Conservation (phyloP, 2,329 filamentous ascomycete species). For the Cephalotrichum gorgonifer region DNA sequence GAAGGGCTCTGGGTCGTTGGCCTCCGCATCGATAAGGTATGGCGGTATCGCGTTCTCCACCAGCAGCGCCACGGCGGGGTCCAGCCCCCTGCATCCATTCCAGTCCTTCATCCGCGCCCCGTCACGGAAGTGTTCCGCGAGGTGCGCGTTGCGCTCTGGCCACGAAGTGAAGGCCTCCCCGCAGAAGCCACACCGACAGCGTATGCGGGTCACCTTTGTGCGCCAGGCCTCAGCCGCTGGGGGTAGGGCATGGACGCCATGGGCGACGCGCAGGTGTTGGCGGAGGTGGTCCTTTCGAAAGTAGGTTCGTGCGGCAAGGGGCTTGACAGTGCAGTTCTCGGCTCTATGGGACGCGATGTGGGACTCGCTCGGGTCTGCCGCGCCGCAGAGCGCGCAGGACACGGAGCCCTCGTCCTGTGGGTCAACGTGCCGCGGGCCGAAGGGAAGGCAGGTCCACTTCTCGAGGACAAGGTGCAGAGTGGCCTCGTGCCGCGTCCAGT, state of each 20-base stretch:
- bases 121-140: slow-evolving; percentile 27
- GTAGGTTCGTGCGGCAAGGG: slow-evolving; percentile 29
- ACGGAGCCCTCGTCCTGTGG: slow-evolving; percentile 26
- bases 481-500: slow-evolving; percentile 40
- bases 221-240: slow-evolving; percentile 35
- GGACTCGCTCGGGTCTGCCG: slow-evolving; percentile 15
- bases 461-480: slow-evolving; percentile 33
- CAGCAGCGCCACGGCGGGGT: slow-evolving; percentile 20
- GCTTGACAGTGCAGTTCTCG: slow-evolving; percentile 38
- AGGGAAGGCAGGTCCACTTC: slow-evolving; percentile 32
- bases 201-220: slow-evolving; percentile 17
- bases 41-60: slow-evolving; percentile 28
- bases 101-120: slow-evolving; percentile 27
- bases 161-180: slow-evolving; percentile 21
- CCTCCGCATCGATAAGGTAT: slow-evolving; percentile 27
- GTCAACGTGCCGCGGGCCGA: slow-evolving; percentile 24
- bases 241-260: slow-evolving; percentile 25
- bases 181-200: slow-evolving; percentile 26
- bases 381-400: slow-evolving; percentile 27
- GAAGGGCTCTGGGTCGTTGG: slow-evolving; percentile 22
- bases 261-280: slow-evolving; percentile 31
- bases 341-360: slow-evolving; percentile 28
- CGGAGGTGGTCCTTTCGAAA: slow-evolving; percentile 32
- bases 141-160: slow-evolving; percentile 22
- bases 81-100: slow-evolving; percentile 29